phyloP scores from a whole-genome alignment of 2,329 filamentous ascomycete genomes.

The Xylariaceae sp. region DNA sequence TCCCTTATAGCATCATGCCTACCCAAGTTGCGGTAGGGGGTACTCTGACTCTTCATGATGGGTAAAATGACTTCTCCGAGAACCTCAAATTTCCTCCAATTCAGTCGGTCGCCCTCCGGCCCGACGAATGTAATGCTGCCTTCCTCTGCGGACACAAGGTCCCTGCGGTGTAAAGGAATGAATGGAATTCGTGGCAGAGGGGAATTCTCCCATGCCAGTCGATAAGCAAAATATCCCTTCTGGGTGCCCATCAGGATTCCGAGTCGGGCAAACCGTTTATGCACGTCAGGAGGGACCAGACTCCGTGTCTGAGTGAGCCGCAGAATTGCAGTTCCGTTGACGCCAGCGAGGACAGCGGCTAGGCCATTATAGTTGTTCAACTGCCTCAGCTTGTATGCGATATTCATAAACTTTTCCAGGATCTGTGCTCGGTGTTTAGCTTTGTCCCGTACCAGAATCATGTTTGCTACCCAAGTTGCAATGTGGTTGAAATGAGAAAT shows the following conservation, averaged over 20 bases:
- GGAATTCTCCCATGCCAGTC: slow-evolving; percentile 96
- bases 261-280: slow-evolving; percentile 82
- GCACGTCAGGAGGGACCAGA: slow-evolving; percentile 64
- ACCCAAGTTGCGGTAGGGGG: slow-evolving; percentile 68
- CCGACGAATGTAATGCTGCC: slow-evolving; percentile 88
- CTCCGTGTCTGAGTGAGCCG: slow-evolving; percentile 76
- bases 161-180: slow-evolving; percentile 81
- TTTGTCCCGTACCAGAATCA: slow-evolving; percentile 87
- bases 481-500: slow-evolving; percentile 88
- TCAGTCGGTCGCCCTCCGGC: slow-evolving; percentile 68
- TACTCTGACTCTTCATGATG: slow-evolving; percentile 86
- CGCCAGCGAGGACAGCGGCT: slow-evolving; percentile 87
- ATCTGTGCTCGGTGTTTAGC: slow-evolving; percentile 89
- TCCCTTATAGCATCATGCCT: slow-evolving; percentile 68
- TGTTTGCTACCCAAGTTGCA: slow-evolving; percentile 75
- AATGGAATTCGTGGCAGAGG: slow-evolving; percentile 87
- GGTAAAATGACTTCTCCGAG: slow-evolving; percentile 87
- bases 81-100: slow-evolving; percentile 98
- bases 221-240: slow-evolving; percentile 90
- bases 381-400: slow-evolving; percentile 79
- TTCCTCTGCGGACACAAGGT: slow-evolving; percentile 87
- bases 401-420: slow-evolving; percentile 91
- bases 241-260: slow-evolving; percentile 90
- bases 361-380: slow-evolving; percentile 97
- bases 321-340: slow-evolving; percentile 83